Evolutionary conservation across 768 basidiomycete species (phyloP).

Genomic region (Tulasnella sp.): DNA sequence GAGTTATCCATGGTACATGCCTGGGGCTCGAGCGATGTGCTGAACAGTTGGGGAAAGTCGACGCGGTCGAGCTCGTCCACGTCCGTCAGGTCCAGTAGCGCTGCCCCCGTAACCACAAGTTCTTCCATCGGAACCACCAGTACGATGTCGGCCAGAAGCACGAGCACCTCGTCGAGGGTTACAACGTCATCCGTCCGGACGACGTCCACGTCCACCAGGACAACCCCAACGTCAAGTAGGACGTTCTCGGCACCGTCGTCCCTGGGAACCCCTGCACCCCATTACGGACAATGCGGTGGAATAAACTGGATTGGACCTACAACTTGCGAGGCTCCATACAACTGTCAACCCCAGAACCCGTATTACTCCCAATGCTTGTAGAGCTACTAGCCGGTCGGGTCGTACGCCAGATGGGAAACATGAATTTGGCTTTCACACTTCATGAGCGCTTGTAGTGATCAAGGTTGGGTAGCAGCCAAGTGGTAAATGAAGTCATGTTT

Average conservation of each 20-base stretch:
- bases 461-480: too few species aligned
- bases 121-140: neutral
- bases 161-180: neutral
- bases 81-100: neutral
- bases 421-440: too few species aligned
- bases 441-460: too few species aligned
- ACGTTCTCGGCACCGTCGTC: neutral
- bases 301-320: conserved; percentile 11
- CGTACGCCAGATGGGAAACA: too few species aligned
- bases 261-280: neutral
- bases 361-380: conserved; percentile 16
- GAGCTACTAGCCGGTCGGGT: too few species aligned
- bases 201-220: neutral
- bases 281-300: conserved; percentile 3
- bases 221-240: neutral
- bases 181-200: neutral
- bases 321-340: conserved; percentile 7
- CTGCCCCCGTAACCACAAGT: neutral
- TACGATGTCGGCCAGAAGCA: neutral
- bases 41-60: neutral
- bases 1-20: neutral
- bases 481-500: too few species aligned
- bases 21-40: neutral
- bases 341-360: neutral
- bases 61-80: neutral